Base-by-base conservation (phyloP, 2,329 filamentous ascomycete species). In the Colletotrichum liriopes region DNA sequence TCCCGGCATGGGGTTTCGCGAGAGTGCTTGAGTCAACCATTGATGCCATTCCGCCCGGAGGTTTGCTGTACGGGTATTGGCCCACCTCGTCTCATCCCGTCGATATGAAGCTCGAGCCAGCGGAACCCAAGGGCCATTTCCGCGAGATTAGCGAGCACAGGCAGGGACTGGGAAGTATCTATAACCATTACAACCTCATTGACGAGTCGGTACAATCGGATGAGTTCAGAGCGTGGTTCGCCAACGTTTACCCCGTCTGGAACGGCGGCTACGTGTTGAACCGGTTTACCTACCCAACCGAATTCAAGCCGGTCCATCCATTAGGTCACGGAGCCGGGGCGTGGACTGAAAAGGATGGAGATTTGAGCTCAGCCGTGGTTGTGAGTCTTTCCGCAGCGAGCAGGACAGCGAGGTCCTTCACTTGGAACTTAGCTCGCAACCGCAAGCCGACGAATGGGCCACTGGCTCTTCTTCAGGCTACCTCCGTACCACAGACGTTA, bases 1-100 rank as follows among this genome's bases (percentile, higher is more conserved):
- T 84, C 16, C 82, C 84, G 51, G 83, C 81, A n/a, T 88, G 86
- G 85, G 86, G 86, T 0, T 86, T 84, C 65, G 85, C 81, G 9
- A 77, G 80, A 32, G 81, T 87, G 5, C 55, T 84, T 7, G 82
- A 84, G 5, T 84, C 81, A n/a, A 86, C 78, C 0, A 77, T 84
- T 6, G 61, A 78, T 2, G 76, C 73, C 7, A 75, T 86, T 1
- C 56, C 77, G 0, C 56, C 69, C 2, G 85, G 82, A 7, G 78
- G 79, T 0, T 74, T 81, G 1, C 70, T 87, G 0, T 86, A 74
- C 47, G 86, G 86, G 0, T 86, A 81, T 75, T 82, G 85, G 75
- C 84, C 86, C 0, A 83, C 84, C 5, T 81, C 81, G 0, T 80
- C 80, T 0, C 77, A 82, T 2, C 74, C 81, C 0, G 75, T 83